Evolutionary conservation across 352 stramenopile species (phyloP).

Genomic region (Pythium graminicola): DNA sequence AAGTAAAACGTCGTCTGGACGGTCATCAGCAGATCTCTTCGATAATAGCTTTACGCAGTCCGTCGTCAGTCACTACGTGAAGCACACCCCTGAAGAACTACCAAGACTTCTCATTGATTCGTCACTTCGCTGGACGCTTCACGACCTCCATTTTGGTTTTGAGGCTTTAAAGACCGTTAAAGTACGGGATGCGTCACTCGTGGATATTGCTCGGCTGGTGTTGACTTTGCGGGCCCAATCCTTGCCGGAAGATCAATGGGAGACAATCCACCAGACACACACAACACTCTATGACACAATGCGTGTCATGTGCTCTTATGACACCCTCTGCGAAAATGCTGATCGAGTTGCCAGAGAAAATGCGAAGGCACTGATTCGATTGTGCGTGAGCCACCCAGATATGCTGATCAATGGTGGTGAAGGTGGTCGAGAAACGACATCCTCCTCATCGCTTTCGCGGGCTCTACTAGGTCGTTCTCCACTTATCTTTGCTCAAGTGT

Average conservation of each 20-base stretch:
- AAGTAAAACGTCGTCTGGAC: not conserved
- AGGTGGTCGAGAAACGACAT: conserved; percentile 10
- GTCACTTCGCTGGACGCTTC: conserved; percentile 57
- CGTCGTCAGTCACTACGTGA: conserved; percentile 63
- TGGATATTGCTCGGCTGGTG: conserved; percentile 62
- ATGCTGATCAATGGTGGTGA: conserved; percentile 36
- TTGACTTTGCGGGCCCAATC: conserved; percentile 42
- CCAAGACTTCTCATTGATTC: conserved; percentile 66
- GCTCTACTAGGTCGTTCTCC: conserved; percentile 40
- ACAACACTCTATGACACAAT: conserved; percentile 2
- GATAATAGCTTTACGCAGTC: conserved; percentile 53
- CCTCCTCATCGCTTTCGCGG: conserved; percentile 42
- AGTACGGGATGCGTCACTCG: conserved; percentile 33
- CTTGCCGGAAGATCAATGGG: conserved; percentile 28
- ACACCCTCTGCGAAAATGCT: conserved; percentile 4
- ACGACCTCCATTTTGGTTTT: conserved; percentile 63
- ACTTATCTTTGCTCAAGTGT: conserved; percentile 35
- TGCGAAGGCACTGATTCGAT: conserved; percentile 31
- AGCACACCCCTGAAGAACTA: conserved; percentile 69
- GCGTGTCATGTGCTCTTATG: conserved; percentile 1
- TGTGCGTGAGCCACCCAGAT: conserved; percentile 56
- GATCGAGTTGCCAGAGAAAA: not conserved
- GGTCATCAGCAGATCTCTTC: not conserved
- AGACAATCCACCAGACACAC: not conserved
- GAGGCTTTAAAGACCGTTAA: conserved; percentile 42